Conservation (phyloP, 2,329 filamentous ascomycete genomes). For the Chaetomium sp. region DNA sequence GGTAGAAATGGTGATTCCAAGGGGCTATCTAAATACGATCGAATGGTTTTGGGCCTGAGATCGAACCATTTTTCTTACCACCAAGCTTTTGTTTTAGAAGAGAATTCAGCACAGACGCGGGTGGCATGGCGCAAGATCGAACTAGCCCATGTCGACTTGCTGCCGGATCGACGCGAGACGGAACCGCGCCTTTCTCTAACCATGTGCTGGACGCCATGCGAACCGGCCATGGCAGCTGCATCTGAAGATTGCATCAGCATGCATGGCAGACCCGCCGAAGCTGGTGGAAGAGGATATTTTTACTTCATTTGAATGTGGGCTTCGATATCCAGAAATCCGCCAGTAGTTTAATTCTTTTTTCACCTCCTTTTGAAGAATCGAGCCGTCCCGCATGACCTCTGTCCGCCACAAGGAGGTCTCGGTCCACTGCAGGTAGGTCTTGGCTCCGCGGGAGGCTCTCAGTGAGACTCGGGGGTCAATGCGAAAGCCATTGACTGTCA, state of each 20-base stretch:
- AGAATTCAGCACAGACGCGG: constrained; percentile 9
- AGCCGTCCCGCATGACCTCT: constrained; percentile 19
- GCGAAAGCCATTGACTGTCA: constrained; percentile 37
- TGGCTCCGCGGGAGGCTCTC: constrained; percentile 27
- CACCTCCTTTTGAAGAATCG: not conserved
- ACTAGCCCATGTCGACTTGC: constrained; percentile 32
- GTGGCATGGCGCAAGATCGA: constrained; percentile 37
- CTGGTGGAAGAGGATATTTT: not conserved
- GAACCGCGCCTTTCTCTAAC: constrained; percentile 27
- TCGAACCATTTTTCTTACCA: constrained; percentile 38
- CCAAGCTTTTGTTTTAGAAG: constrained; percentile 22
- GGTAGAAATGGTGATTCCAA: constrained; percentile 7
- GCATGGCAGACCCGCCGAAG: not conserved
- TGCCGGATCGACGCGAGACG: constrained; percentile 33
- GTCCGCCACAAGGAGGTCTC: constrained; percentile 6
- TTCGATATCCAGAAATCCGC: not conserved
- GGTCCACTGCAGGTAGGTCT: constrained; percentile 21
- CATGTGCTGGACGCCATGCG: constrained; percentile 30
- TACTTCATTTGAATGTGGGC: not conserved
- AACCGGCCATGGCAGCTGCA: constrained; percentile 3
- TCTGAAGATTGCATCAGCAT: constrained; percentile 1
- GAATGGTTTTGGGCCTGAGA: constrained; percentile 8
- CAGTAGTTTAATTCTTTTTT: not conserved
- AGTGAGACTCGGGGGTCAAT: constrained; percentile 34
- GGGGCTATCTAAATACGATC: not conserved